Evolutionary conservation across 805 yeast species (phyloP), one percentile per base, ranked within the genome.

Genomic region (Lachancea quebecensis): DNA sequence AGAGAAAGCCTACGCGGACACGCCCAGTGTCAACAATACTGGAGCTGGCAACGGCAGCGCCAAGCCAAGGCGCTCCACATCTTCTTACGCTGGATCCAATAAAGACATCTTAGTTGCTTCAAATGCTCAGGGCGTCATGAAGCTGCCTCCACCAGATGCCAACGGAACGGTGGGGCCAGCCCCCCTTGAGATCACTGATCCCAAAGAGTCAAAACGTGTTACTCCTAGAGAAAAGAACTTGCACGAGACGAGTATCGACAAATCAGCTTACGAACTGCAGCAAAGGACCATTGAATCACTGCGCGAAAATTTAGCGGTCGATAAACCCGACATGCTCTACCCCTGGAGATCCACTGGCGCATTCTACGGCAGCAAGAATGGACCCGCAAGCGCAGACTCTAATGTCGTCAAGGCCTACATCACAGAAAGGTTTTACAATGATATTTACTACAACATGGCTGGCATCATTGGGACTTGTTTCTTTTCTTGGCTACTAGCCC

Each of bases 361-460:
- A 27, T 64, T 60, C 42, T 49, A 48, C 39, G 39, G 62, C 1
- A 38, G 54, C 2, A 58, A 57, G 12, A 47, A 39, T 11, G 53
- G 52, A 4, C 30, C 48, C 2, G 41, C 57, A 11, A 47, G 47
- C 7, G 44, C 50, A 4, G 52, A 55, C 30, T 56, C 73, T 27
- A 65, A 67, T 28, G 59, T 66, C 2, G 64, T 83, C 35, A 79
- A 78, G 57, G 69, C 74, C 14, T 85, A 81, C 51, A 77, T 85
- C 34, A 58, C 73, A 41, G 93, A 85, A 62, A 82, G 75, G 45
- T 82, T 82, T 56, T 79, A 74, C 53, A 78, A 82, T 11, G 95
- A 85, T 62, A 73, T 81, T 71, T 84, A 81, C 63, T 79, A 79
- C 75, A 85, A 85, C 67, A 72, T 81, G 27, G 73, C 79, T 0